Conservation (phyloP, 768 basidiomycete genomes). For the Suillus plorans region DNA sequence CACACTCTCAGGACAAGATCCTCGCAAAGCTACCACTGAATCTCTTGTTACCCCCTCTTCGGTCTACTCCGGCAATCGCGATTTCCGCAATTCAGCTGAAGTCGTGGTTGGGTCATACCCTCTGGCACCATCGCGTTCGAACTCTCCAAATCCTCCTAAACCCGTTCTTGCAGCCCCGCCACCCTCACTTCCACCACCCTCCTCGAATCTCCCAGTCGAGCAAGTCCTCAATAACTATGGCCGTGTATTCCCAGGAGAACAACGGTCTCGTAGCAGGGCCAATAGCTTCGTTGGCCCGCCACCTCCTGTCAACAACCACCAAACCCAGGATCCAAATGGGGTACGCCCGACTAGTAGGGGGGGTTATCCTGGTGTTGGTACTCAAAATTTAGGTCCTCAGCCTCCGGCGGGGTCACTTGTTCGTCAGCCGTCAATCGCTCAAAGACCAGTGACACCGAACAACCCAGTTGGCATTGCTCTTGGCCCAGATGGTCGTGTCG, state of each 20-base stretch:
- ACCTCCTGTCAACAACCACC: slow-evolving; percentile 27
- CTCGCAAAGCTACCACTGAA: slow-evolving; percentile 24
- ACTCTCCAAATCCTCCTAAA: slow-evolving; percentile 73
- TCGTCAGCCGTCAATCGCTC: slow-evolving; percentile 29
- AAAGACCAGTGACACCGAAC: slow-evolving; percentile 64
- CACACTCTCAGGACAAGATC: slow-evolving; percentile 19
- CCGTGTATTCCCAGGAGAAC: slow-evolving; percentile 86
- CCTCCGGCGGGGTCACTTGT: slow-evolving; percentile 35
- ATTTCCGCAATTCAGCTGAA: slow-evolving; percentile 77
- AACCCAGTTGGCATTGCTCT: slow-evolving; percentile 82
- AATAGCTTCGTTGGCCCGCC: slow-evolving; percentile 44
- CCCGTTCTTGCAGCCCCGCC: slow-evolving; percentile 71
- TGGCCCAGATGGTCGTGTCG: slow-evolving; percentile 77
- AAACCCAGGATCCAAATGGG: slow-evolving; percentile 40
- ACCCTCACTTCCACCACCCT: slow-evolving; percentile 32
- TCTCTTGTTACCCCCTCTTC: slow-evolving; percentile 26
- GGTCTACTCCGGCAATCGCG: slow-evolving; percentile 33
- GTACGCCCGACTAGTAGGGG: slow-evolving; percentile 56
- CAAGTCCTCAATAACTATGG: slow-evolving; percentile 76
- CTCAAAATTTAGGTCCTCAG: slow-evolving; percentile 63
- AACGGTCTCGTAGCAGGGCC: slow-evolving; percentile 55
- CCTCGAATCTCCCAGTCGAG: slow-evolving; percentile 59
- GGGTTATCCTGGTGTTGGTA: slow-evolving; percentile 83
- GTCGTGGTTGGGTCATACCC: slow-evolving; percentile 79
- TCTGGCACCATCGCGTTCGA: slow-evolving; percentile 59